phyloP scores from a whole-genome alignment of 176 grass and related monocot species.

The Hordeum vulgare region DNA sequence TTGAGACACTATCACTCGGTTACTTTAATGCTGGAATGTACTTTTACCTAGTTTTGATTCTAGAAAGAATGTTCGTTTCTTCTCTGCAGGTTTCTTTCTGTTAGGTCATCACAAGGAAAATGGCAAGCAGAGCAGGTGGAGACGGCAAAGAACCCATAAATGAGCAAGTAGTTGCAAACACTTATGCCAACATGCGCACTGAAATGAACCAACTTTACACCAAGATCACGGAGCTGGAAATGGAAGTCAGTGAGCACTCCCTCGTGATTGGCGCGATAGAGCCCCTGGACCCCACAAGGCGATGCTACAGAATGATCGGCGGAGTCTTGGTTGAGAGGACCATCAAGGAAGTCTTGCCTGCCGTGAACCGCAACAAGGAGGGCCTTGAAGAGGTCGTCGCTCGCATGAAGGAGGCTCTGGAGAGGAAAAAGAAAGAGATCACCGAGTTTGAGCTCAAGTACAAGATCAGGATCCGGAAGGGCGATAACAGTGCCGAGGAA shows the following conservation, averaged over 20 bases:
- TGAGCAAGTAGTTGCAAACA: conserved; percentile 70
- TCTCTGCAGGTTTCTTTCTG: background rate
- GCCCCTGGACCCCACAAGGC: conserved; percentile 59
- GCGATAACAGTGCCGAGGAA: conserved; percentile 28
- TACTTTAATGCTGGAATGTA: background rate
- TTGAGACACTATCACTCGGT: background rate
- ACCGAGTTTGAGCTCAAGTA: conserved; percentile 81
- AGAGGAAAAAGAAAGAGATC: conserved; percentile 84
- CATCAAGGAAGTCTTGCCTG: conserved; percentile 70
- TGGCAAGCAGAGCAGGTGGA: conserved; percentile 48
- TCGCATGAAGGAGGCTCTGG: conserved; percentile 70
- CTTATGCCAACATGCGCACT: conserved; percentile 59
- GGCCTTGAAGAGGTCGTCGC: conserved; percentile 72
- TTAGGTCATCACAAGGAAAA: conserved; percentile 18
- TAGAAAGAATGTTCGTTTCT: background rate
- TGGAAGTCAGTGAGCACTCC: conserved; percentile 78
- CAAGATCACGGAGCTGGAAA: conserved; percentile 85
- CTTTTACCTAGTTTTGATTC: background rate
- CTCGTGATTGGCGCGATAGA: conserved; percentile 84
- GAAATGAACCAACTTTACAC: conserved; percentile 84
- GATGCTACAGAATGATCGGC: conserved; percentile 84
- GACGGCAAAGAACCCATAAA: conserved; percentile 44
- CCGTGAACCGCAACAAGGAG: conserved; percentile 73
- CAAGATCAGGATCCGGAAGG: conserved; percentile 81
- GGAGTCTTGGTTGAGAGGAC: conserved; percentile 85